Percentiles rank a stretch among this genome's conserved stretches.
phyloP scores from a whole-genome alignment of 176 grass and related monocot species.

The Guadua angustifolia region DNA sequence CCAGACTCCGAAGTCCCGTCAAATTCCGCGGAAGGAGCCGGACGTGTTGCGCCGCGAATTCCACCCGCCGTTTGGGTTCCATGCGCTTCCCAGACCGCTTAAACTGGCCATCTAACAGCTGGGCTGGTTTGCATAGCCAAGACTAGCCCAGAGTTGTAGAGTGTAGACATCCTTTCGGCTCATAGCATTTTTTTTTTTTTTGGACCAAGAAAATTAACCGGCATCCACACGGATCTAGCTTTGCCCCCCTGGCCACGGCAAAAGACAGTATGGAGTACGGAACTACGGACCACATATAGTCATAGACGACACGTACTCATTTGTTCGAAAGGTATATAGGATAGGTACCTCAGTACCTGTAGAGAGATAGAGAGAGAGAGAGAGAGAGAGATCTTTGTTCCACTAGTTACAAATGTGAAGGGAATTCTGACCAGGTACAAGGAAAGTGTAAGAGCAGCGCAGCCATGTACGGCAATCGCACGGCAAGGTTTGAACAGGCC shows the following conservation, averaged over 20 bases:
- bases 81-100: neutral
- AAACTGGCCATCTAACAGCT: neutral
- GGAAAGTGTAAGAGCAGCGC: neutral
- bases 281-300: neutral
- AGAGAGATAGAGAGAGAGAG: neutral
- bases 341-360: too few species aligned
- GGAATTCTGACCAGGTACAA: neutral
- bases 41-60: too few species aligned
- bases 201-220: too few species aligned
- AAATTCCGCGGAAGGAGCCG: too few species aligned
- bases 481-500: neutral
- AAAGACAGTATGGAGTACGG: neutral
- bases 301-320: too few species aligned
- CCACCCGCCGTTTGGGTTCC: too few species aligned
- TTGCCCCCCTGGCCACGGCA: neutral
- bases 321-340: too few species aligned
- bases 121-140: neutral
- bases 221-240: neutral
- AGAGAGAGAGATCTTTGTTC: neutral
- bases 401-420: neutral
- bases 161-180: neutral
- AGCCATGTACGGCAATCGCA: neutral
- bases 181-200: neutral
- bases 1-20: too few species aligned
- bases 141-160: neutral